phyloP scores from a whole-genome alignment of 805 yeast genomes.

The Kurtzmaniella cleridarum region DNA sequence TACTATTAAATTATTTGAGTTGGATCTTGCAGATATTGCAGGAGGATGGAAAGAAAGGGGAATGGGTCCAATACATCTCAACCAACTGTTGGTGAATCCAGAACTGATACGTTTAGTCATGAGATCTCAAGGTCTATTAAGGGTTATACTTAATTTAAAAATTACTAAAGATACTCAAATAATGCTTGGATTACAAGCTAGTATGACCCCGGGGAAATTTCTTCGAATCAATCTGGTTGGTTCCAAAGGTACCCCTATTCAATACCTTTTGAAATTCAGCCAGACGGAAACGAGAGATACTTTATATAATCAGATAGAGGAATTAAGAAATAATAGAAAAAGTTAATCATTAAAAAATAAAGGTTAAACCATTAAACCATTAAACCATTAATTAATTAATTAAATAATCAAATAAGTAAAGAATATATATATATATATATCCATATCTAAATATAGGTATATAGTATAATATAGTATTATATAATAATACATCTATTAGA shows the following conservation, averaged over 20 bases:
- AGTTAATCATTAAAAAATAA: too few species aligned
- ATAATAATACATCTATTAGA: not conserved
- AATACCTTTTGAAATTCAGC: slow-evolving; percentile 74
- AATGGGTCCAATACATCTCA: slow-evolving; percentile 79
- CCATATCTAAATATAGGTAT: not conserved
- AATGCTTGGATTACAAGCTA: slow-evolving; percentile 78
- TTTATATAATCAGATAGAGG: slow-evolving; percentile 47
- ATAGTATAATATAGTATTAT: not conserved
- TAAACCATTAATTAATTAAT: slow-evolving; percentile 3
- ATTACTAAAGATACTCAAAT: slow-evolving; percentile 58
- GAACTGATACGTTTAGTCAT: slow-evolving; percentile 67
- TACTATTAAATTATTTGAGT: slow-evolving; percentile 72
- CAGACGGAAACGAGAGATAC: slow-evolving; percentile 55
- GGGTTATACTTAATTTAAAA: slow-evolving; percentile 76
- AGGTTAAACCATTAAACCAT: too few species aligned
- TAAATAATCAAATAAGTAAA: not conserved
- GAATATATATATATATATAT: slow-evolving; percentile 1
- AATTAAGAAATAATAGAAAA: slow-evolving; percentile 11
- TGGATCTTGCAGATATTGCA: slow-evolving; percentile 58
- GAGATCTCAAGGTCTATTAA: slow-evolving; percentile 83
- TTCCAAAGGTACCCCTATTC: slow-evolving; percentile 62
- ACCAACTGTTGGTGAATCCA: slow-evolving; percentile 36
- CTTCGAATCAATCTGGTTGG: slow-evolving; percentile 68
- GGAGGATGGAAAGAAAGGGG: slow-evolving; percentile 97
- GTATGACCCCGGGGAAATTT: slow-evolving; percentile 78